A percentile compares a stretch with the other conserved stretches of the same genome.
phyloP scores from a whole-genome alignment of 78 protist genomes.

The Dictyostelium firmibasis region DNA sequence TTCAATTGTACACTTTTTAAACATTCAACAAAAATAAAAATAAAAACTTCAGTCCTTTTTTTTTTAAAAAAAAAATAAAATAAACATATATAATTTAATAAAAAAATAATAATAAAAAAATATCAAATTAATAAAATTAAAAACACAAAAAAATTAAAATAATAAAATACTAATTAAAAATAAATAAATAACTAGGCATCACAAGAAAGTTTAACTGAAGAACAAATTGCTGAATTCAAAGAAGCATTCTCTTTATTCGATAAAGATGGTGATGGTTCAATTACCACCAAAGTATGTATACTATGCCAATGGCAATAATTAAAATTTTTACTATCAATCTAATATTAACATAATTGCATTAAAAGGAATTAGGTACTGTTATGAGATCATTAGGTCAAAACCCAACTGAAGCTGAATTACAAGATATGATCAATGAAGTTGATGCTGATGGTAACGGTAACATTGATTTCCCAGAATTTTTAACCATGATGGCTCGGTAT shows the following conservation, averaged over 20 bases:
- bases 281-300: conserved; percentile 94
- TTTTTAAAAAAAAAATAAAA: too few relatives aligned
- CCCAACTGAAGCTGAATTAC: conserved; percentile 99
- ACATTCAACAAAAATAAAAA: neutral
- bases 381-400: conserved; percentile 97
- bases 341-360: neutral
- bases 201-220: conserved; percentile 88
- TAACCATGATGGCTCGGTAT: conserved; percentile 85
- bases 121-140: too few relatives aligned
- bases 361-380: conserved; percentile 82
- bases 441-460: conserved; percentile 91
- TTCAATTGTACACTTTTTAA: too few relatives aligned
- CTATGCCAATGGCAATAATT: too few relatives aligned
- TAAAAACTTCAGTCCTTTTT: neutral
- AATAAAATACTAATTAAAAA: neutral
- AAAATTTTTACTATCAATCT: too few relatives aligned
- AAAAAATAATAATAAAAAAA: neutral
- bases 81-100: too few relatives aligned
- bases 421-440: conserved; percentile 99
- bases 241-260: conserved; percentile 98
- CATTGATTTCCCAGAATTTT: conserved; percentile 99
- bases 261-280: conserved; percentile 97
- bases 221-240: conserved; percentile 98
- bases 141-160: too few relatives aligned
- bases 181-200: neutral